These are phyloP conservation scores for Bipolaris sorokiniana DNA, from an alignment of 2,329 filamentous ascomycete genomes.

Conservation along the genomic window DNA sequence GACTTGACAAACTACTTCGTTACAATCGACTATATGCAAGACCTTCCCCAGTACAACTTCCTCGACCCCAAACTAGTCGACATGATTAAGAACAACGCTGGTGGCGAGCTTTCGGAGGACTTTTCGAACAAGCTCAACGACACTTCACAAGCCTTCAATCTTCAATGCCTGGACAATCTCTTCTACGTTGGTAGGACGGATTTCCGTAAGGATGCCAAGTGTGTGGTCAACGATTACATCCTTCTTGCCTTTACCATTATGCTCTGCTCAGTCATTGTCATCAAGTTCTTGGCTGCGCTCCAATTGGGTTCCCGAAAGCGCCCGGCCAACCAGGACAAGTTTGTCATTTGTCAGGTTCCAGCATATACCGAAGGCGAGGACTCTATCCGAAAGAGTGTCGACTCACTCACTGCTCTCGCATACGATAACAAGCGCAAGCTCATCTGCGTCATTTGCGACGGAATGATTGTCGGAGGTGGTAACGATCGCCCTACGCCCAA, in stretches of 20 bases:
- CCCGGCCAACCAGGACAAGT: constrained; percentile 93
- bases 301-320: constrained; percentile 92
- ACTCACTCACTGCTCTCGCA: constrained; percentile 90
- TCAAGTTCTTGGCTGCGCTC: constrained; percentile 91
- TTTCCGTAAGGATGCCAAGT: constrained; percentile 77
- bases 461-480: constrained; percentile 93
- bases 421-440: constrained; percentile 99
- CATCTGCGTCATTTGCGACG: constrained; percentile 94
- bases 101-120: constrained; percentile 73
- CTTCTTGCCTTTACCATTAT: constrained; percentile 86
- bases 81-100: constrained; percentile 75
- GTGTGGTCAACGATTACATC: constrained; percentile 89
- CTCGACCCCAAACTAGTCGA: constrained; percentile 71
- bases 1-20: constrained; percentile 93
- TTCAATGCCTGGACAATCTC: constrained; percentile 80
- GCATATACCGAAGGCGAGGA: constrained; percentile 99
- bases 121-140: constrained; percentile 65
- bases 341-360: constrained; percentile 97
- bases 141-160: constrained; percentile 66
- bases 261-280: constrained; percentile 75
- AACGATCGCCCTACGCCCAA: constrained; percentile 97
- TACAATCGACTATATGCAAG: constrained; percentile 68
- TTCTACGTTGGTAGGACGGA: constrained; percentile 86
- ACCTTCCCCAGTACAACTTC: constrained; percentile 68
- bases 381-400: constrained; percentile 86